Conservation (phyloP, 495 filamentous ascomycete genomes). For the Cenococcum geophilum region DNA sequence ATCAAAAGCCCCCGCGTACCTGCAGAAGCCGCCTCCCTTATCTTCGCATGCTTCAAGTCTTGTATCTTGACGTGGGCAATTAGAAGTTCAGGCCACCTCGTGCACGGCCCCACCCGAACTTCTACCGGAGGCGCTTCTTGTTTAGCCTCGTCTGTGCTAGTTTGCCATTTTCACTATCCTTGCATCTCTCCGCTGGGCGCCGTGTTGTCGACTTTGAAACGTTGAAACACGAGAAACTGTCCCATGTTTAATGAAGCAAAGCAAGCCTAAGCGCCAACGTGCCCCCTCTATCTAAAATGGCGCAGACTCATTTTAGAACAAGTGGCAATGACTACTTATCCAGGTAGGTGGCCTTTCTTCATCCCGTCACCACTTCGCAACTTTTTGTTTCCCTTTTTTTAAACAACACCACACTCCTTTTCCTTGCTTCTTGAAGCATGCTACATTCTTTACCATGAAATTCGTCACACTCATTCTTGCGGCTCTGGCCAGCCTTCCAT, state of each 20-base stretch:
- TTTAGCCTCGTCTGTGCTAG: not conserved
- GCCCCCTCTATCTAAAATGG: not conserved
- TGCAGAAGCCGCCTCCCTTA: not conserved
- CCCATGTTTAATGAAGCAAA: not conserved
- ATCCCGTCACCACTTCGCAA: not conserved
- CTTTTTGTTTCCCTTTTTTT: not conserved
- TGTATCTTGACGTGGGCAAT: not conserved
- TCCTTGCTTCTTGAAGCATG: not conserved
- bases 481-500: not conserved
- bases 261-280: not conserved
- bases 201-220: not conserved
- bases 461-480: not conserved
- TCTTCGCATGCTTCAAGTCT: not conserved
- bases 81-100: too few species aligned
- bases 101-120: too few species aligned
- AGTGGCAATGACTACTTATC: not conserved
- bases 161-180: not conserved
- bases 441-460: conserved; percentile 1
- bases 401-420: not conserved
- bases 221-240: not conserved
- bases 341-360: not conserved
- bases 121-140: not conserved
- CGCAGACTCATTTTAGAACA: not conserved
- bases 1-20: not conserved
- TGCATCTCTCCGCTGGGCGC: not conserved